These are phyloP conservation scores for Bidens hawaiensis DNA, from an alignment of 140 eudicot genomes.

Conservation along the genomic window DNA sequence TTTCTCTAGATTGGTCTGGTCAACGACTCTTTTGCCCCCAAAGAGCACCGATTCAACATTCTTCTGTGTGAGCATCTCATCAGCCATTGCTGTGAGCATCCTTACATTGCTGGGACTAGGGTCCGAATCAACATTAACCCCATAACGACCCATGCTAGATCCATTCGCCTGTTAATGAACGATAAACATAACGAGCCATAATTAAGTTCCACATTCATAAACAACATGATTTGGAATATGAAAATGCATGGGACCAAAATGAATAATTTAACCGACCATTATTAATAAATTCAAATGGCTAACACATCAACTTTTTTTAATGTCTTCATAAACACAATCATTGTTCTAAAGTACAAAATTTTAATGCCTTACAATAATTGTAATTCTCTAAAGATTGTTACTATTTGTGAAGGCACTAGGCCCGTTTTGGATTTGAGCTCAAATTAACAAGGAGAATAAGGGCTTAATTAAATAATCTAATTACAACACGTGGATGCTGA, in stretches of 20 bases:
- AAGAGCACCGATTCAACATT: slow-evolving; percentile 84
- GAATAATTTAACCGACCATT: not conserved
- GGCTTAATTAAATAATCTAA: too few species aligned
- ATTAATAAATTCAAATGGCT: not conserved
- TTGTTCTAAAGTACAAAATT: slow-evolving; percentile 11
- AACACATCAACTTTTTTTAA: slow-evolving; percentile 16
- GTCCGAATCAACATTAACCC: slow-evolving; percentile 65
- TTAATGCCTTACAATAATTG: too few species aligned
- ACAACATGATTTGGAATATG: not conserved
- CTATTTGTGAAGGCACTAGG: too few species aligned
- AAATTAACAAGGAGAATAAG: too few species aligned
- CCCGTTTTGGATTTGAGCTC: too few species aligned
- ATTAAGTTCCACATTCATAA: not conserved
- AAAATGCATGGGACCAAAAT: slow-evolving; percentile 20
- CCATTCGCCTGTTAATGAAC: slow-evolving; percentile 78
- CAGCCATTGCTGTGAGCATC: slow-evolving; percentile 55
- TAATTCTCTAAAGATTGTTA: too few species aligned
- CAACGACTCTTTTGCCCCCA: slow-evolving; percentile 75
- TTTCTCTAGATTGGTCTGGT: slow-evolving; percentile 76
- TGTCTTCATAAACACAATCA: slow-evolving; percentile 6
- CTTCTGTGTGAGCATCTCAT: slow-evolving; percentile 85
- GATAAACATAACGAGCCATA: slow-evolving; percentile 1
- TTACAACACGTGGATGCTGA: too few species aligned
- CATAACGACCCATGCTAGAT: slow-evolving; percentile 55
- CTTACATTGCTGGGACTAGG: slow-evolving; percentile 72